Base-by-base conservation (phyloP, 495 filamentous ascomycete genomes). In the Usnea hakonensis region DNA sequence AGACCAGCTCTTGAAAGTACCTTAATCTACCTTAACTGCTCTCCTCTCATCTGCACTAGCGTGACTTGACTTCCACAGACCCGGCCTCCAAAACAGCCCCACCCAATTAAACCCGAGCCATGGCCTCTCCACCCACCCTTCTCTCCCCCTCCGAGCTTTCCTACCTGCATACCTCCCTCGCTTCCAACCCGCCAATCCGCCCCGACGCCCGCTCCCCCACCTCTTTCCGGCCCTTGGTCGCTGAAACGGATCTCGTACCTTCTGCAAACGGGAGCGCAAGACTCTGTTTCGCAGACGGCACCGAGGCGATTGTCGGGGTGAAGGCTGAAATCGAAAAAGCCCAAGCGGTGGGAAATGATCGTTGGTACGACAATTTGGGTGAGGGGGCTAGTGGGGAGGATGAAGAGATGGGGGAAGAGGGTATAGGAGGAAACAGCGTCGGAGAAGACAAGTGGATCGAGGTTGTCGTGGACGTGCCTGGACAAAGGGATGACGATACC, bases 71-170 rank as follows among this genome's bases (percentile, higher is more conserved):
- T n/a, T 10, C 26, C 23, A 26, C 44, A 28, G 1, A 2, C 46
- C 46, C 46, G 14, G 17, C n/a, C n/a, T n/a, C n/a, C 38, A 41
- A 41, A 41, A 2, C 16, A 41, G 19, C 38, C 38, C 11, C 46
- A 28, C 11, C 26, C 10, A 50, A 30, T 4, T 13, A 6, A 28
- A 1, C 5, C 8, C 48, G 26, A 52, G n/a, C 26, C 5, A 52
- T 52, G 48, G 48, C 59, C 32, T 23, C 44, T 2, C 37, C 35
- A 14, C 59, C 63, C 16, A 63, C 65, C 11, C 46, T 63, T 67
- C 86, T 98, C 75, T 96, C 91, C 26, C 92, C 92, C 44, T 90
- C 94, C 67, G 95, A 98, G 75, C 90, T 97, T 67, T 90, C 92
- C 72, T 98, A 96, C 81, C 85, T 97, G 54, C 91, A 92, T 82